These are phyloP conservation scores for Torulaspora franciscae DNA, from an alignment of 805 yeast species.

Conservation along the genomic window DNA sequence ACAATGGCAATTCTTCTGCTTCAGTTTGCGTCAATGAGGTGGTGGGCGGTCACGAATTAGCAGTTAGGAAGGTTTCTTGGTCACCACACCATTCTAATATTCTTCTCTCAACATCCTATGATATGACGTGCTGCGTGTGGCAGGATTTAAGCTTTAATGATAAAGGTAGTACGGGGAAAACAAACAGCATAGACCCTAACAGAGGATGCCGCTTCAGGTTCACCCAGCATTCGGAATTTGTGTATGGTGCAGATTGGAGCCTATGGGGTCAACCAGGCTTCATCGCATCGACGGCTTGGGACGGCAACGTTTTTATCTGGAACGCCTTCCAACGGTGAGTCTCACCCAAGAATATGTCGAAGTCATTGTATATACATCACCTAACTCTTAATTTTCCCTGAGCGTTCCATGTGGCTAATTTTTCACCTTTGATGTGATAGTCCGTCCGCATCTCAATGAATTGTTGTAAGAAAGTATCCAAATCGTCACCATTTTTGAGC, in stretches of 20 bases:
- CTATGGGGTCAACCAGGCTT: constrained; percentile 96
- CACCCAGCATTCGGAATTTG: constrained; percentile 78
- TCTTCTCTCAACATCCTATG: constrained; percentile 75
- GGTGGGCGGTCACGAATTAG: constrained; percentile 76
- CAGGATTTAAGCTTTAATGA: constrained; percentile 59
- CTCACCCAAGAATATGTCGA: background rate
- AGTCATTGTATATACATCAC: background rate
- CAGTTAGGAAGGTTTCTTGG: constrained; percentile 80
- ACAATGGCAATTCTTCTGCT: constrained; percentile 16
- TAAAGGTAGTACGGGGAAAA: constrained; percentile 42
- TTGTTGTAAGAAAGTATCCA: constrained; percentile 39
- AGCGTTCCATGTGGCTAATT: constrained; percentile 41
- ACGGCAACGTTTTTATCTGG: constrained; percentile 90
- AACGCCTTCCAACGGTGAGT: constrained; percentile 41
- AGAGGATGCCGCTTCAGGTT: constrained; percentile 56
- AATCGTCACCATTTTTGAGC: constrained; percentile 26
- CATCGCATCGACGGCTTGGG: constrained; percentile 96
- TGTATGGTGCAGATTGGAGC: constrained; percentile 90
- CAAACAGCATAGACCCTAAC: constrained; percentile 44
- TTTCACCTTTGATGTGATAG: constrained; percentile 45
- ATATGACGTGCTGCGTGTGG: constrained; percentile 91
- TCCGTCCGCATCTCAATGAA: constrained; percentile 41
- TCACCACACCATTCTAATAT: constrained; percentile 78
- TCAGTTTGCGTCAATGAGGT: constrained; percentile 62
- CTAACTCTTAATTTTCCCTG: constrained; percentile 21